A percentile compares a stretch with the other conserved stretches of the same genome.
Conservation (phyloP, 768 basidiomycete species). For the Calvatia gigantea region DNA sequence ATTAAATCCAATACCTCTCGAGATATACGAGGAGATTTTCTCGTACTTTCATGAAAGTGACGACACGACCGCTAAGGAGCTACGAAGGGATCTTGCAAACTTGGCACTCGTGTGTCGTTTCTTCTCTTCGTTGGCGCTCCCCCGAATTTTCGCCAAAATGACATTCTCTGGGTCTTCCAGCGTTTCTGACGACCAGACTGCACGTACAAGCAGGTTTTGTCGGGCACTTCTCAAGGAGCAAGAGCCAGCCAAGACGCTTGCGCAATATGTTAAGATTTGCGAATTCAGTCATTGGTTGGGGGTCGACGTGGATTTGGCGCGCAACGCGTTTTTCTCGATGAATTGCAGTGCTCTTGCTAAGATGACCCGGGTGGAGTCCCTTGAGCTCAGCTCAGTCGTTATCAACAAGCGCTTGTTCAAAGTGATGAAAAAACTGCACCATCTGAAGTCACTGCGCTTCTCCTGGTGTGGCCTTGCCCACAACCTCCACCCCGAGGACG, state of each 20-base stretch:
- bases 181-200: neutral
- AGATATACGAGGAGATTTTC: constrained; percentile 42
- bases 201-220: constrained; percentile 21
- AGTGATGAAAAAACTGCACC: constrained; percentile 1
- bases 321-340: constrained; percentile 11
- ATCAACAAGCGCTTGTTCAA: constrained; percentile 2
- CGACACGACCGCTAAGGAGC: constrained; percentile 15
- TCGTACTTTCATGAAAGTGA: constrained; percentile 24
- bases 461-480: neutral
- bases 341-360: constrained; percentile 11
- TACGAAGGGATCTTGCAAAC: constrained; percentile 19
- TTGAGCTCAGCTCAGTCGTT: neutral
- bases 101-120: constrained; percentile 41
- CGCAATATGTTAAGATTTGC: constrained; percentile 26
- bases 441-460: neutral
- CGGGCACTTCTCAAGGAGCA: constrained; percentile 21
- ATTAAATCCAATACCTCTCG: constrained; percentile 35
- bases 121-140: constrained; percentile 35
- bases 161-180: constrained; percentile 16
- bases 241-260: constrained; percentile 25
- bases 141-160: constrained; percentile 36
- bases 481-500: neutral
- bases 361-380: constrained; percentile 1
- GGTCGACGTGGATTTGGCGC: neutral
- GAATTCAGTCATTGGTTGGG: constrained; percentile 14